Base-by-base conservation (phyloP, 1,284 basidiomycete species). In the Ustilago esculenta region DNA sequence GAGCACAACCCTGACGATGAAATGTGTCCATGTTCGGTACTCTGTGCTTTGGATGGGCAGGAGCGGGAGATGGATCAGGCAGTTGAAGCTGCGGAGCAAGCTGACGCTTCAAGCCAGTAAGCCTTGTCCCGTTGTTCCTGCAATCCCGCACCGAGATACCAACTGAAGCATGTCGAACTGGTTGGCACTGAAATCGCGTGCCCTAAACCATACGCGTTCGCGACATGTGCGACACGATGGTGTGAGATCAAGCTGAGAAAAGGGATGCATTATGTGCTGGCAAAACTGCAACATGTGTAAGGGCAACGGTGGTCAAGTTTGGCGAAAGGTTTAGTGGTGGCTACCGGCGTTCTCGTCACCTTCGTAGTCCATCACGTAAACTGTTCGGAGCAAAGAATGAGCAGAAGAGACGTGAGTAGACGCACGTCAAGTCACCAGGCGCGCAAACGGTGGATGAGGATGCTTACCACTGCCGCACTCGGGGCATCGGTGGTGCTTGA, bases 381-480 rank as follows among this genome's bases (percentile, higher is more conserved):
- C 77, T 79, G 56, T 51, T 10, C 11, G 27, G 10, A 20, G 30
- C 8, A n/a, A 23, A 17, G 32, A 14, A 17, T 3, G 20, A 14
- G n/a, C 5, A 43, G 24, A 11, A 21, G 10, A 11, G 5, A 34
- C 27, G 36, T 46, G 27, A 58, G 56, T 32, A 18, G 21, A 30
- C 47, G 23, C 21, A 24, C 10, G 18, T 5, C n/a, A n/a, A n/a
- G n/a, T n/a, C n/a, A n/a, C n/a, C n/a, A n/a, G n/a, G n/a, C n/a
- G n/a, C n/a, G n/a, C n/a, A n/a, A n/a, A n/a, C n/a, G n/a, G n/a
- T n/a, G n/a, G n/a, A n/a, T n/a, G n/a, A n/a, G n/a, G 24, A 4
- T 12, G 79, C 77, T 56, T 69, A 80, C 79, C 79, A 46, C 55
- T 68, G 34, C 80, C 80, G 56, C 80, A 80, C 57, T 78, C 77